Evolutionary conservation across 2,329 filamentous ascomycete genomes (phyloP).

Genomic region (Fusarium haematococcum): DNA sequence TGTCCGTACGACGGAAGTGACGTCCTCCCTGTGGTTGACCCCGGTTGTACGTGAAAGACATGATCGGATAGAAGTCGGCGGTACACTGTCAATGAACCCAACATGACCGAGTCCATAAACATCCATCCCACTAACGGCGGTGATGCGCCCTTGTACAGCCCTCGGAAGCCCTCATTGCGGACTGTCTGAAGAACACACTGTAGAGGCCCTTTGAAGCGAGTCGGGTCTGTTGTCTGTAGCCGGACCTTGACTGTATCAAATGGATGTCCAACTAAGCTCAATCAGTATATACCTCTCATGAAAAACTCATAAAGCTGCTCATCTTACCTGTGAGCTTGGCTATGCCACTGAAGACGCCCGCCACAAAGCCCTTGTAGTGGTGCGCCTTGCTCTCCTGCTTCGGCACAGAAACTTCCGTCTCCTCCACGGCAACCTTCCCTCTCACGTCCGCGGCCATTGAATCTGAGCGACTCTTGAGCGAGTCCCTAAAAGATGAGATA

Average conservation of each 20-base stretch:
- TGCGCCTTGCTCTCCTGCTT: conserved; percentile 41
- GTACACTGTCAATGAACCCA: conserved; percentile 92
- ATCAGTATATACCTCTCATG: not conserved
- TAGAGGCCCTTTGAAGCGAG: conserved; percentile 86
- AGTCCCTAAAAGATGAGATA: not conserved
- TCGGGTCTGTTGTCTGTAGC: conserved; percentile 82
- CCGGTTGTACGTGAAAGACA: conserved; percentile 71
- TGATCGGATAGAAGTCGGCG: conserved; percentile 84
- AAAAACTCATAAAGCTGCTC: not conserved
- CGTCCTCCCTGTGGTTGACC: conserved; percentile 19
- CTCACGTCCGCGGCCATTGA: conserved; percentile 41
- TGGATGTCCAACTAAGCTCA: conserved; percentile 69
- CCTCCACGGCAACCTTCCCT: conserved; percentile 12
- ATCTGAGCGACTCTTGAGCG: not conserved
- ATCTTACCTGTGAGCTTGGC: conserved; percentile 83
- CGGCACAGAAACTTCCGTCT: not conserved
- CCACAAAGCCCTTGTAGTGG: conserved; percentile 95
- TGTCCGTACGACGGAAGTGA: conserved; percentile 83
- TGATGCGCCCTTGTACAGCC: conserved; percentile 93
- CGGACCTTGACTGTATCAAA: conserved; percentile 99
- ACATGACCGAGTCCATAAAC: conserved; percentile 94
- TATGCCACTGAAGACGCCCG: conserved; percentile 94
- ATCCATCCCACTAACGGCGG: conserved; percentile 97
- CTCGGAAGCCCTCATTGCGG: conserved; percentile 84
- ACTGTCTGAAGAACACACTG: conserved; percentile 89